These are phyloP conservation scores for Gryganskiella cystojenkinii DNA, from an alignment of 192 early-diverging fungal genomes.

Conservation along the genomic window DNA sequence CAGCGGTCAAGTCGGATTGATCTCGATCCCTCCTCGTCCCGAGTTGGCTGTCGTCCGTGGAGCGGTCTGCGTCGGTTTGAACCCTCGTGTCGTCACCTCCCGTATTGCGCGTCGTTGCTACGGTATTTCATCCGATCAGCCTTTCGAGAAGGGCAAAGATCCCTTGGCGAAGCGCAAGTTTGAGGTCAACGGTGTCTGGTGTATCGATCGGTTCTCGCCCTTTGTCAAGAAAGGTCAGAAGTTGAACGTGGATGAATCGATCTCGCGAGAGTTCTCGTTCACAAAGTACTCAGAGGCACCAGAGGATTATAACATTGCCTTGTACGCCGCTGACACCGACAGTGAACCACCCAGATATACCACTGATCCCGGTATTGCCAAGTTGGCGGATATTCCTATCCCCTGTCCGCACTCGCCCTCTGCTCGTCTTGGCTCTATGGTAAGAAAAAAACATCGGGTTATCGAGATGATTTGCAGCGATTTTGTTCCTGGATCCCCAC, in stretches of 20 bases:
- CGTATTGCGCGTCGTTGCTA: slow-evolving; percentile 49
- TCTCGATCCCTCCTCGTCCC: slow-evolving; percentile 48
- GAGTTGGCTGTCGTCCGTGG: slow-evolving; percentile 59
- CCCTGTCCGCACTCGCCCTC: slow-evolving; percentile 26
- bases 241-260: slow-evolving; percentile 28
- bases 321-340: slow-evolving; percentile 49
- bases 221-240: slow-evolving; percentile 45
- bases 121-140: slow-evolving; percentile 43
- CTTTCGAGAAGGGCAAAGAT: slow-evolving; percentile 53
- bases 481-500: background rate
- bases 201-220: slow-evolving; percentile 44
- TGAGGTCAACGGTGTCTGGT: slow-evolving; percentile 46
- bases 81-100: slow-evolving; percentile 27
- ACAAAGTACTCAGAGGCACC: slow-evolving; percentile 44
- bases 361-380: slow-evolving; percentile 36
- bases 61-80: slow-evolving; percentile 51
- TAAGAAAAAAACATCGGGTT: too few relatives aligned
- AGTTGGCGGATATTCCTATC: slow-evolving; percentile 50
- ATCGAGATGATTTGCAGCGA: too few relatives aligned
- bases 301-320: slow-evolving; percentile 26
- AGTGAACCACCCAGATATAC: slow-evolving; percentile 37
- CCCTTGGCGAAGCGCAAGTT: slow-evolving; percentile 33
- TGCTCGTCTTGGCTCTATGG: slow-evolving; percentile 27
- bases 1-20: slow-evolving; percentile 20
- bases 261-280: slow-evolving; percentile 47